Percentiles rank a stretch among this genome's conserved stretches.
Evolutionary conservation across 352 stramenopile species (phyloP).

Genomic region (Globisporangium echinulatum): DNA sequence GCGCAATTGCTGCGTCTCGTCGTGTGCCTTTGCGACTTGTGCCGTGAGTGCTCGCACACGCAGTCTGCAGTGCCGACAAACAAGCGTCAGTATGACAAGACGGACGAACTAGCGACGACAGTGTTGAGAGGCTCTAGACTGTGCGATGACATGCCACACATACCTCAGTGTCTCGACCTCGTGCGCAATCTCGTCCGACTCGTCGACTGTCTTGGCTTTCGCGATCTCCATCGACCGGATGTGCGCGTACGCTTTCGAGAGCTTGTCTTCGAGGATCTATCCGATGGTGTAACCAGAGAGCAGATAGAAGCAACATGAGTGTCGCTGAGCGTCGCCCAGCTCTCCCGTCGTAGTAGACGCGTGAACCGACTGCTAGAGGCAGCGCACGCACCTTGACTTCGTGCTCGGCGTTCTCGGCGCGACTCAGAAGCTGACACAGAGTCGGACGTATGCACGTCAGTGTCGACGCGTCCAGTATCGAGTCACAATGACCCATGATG

Average conservation of each 20-base stretch:
- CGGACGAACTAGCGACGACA: background rate
- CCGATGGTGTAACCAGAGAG: too few relatives aligned
- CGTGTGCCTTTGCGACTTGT: constrained; percentile 15
- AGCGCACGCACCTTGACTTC: constrained; percentile 20
- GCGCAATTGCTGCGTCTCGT: constrained; percentile 15
- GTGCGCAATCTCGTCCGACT: constrained; percentile 27
- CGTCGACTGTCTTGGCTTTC: constrained; percentile 22
- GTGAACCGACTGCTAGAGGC: too few relatives aligned
- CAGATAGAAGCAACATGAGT: too few relatives aligned
- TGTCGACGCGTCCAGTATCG: too few relatives aligned
- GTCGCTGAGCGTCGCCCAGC: too few relatives aligned
- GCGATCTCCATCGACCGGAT: constrained; percentile 36
- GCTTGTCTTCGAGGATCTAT: constrained; percentile 27
- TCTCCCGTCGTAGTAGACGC: too few relatives aligned
- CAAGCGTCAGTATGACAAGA: background rate
- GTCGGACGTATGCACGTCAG: background rate
- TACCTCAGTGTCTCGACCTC: constrained; percentile 20
- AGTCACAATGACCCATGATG: too few relatives aligned
- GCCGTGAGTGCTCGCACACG: constrained; percentile 15
- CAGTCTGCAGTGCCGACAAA: constrained; percentile 6
- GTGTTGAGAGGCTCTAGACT: too few relatives aligned
- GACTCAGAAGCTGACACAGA: constrained; percentile 20
- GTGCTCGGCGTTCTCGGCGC: constrained; percentile 35
- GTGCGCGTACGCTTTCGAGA: constrained; percentile 23
- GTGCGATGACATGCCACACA: background rate